These are phyloP conservation scores for Trametes elegans DNA, from an alignment of 768 basidiomycete species.

Conservation along the genomic window DNA sequence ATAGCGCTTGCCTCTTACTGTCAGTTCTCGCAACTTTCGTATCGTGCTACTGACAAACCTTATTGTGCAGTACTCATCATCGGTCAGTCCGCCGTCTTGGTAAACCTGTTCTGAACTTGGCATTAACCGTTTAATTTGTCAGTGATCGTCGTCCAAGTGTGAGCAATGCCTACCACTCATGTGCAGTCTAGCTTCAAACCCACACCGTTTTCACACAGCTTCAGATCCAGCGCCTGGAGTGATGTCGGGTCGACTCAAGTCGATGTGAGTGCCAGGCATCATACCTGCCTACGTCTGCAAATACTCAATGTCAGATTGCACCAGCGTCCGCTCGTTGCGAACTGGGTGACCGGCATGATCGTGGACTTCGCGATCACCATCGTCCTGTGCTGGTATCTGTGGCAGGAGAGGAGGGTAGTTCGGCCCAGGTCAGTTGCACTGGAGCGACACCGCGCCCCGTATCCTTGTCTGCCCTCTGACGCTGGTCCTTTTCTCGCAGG, in stretches of 20 bases:
- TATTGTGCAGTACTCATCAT: background rate
- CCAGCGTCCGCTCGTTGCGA: slow-evolving; percentile 1
- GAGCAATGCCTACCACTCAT: background rate
- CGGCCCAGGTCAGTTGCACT: slow-evolving; percentile 1
- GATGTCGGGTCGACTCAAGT: background rate
- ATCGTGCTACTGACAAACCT: background rate
- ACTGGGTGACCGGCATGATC: slow-evolving; percentile 1
- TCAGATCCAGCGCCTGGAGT: background rate
- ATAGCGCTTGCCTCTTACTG: background rate
- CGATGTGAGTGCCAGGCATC: background rate
- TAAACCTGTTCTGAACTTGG: no score
- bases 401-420: slow-evolving; percentile 4
- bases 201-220: background rate
- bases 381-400: slow-evolving; percentile 11
- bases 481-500: background rate
- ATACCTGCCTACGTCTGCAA: background rate
- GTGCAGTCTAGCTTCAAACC: background rate
- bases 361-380: slow-evolving; percentile 1
- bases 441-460: no score
- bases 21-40: background rate
- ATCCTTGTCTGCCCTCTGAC: background rate
- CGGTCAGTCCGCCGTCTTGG: no score
- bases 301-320: no score
- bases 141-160: background rate
- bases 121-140: no score